phyloP scores from a whole-genome alignment of 2,329 filamentous ascomycete species.

The Colletotrichum phormii region DNA sequence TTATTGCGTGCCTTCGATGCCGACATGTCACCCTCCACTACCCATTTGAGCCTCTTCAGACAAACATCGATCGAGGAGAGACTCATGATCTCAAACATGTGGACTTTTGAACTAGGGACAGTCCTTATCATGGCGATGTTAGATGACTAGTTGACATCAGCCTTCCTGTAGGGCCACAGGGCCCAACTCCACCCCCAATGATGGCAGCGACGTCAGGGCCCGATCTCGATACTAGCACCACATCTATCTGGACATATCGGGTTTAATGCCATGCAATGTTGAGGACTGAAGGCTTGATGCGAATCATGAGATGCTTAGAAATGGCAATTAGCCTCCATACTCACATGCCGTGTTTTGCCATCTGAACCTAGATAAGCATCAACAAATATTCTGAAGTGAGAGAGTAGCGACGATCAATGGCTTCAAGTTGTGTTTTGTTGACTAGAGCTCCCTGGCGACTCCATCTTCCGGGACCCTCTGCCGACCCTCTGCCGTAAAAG shows the following conservation, averaged over 20 bases:
- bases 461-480: neutral
- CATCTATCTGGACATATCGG: neutral
- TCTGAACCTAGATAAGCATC: neutral
- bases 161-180: neutral
- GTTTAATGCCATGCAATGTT: neutral
- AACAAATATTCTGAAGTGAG: neutral
- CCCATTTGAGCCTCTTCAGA: conserved; percentile 16
- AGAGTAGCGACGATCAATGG: neutral
- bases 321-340: neutral
- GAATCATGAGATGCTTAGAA: neutral
- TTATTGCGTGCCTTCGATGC: neutral
- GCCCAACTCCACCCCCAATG: neutral
- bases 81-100: conserved; percentile 8
- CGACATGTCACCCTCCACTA: neutral
- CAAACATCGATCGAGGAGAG: conserved; percentile 17
- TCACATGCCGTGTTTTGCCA: neutral
- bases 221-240: neutral
- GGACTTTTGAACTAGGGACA: neutral
- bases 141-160: conserved; percentile 2
- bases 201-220: neutral
- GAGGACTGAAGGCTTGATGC: neutral
- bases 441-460: neutral
- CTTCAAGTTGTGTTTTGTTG: neutral
- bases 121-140: neutral
- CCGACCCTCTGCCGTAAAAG: neutral